Evolutionary conservation across 768 basidiomycete genomes (phyloP), one percentile per base, ranked within the genome.

Genomic region (Imleria badia): DNA sequence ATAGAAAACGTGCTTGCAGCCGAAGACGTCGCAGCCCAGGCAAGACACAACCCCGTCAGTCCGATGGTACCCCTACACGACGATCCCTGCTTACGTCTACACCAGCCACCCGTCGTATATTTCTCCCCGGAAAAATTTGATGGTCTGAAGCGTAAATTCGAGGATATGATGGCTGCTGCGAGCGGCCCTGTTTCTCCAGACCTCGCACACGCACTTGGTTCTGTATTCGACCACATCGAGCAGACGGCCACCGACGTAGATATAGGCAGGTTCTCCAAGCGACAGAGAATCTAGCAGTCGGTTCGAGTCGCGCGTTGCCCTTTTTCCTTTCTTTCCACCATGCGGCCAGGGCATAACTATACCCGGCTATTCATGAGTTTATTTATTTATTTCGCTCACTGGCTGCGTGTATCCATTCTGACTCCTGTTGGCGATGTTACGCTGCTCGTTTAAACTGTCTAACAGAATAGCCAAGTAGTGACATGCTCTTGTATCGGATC

Each of bases 211-310:
- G 65, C 62, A 5, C 59, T 71, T 11, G 71, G 69, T 11, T 61
- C 71, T 13, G 70, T 71, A 14, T 72, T 71, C 26, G 66, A 72
- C 45, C 69, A 71, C 31, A 71, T 71, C 51, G 69, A 71, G 41
- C 66, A 65, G 47, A 69, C 70, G 20, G 60, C 54, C 26, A 58
- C 58, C 10, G 69, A 71, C 6, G 39, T 67, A 33, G 68, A 70
- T 44, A 38, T 64, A 13, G 56, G 55, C 48, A 51, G 70, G 36
- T 41, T 54, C 8, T 55, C 60, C 23, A 70, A 70, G 49, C 69
- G 68, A 43, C 66, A 44, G 43, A 56, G 68, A 45, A 60, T 64
- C 15, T 66, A 70, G 51, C 10, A 1, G 15, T 31, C 42, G 19
- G 39, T 36, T 12, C 47, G 17, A 10, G 17, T 33, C 44, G 23